Base-by-base conservation (phyloP, 306 rosid genomes). In the Quercus wislizeni region DNA sequence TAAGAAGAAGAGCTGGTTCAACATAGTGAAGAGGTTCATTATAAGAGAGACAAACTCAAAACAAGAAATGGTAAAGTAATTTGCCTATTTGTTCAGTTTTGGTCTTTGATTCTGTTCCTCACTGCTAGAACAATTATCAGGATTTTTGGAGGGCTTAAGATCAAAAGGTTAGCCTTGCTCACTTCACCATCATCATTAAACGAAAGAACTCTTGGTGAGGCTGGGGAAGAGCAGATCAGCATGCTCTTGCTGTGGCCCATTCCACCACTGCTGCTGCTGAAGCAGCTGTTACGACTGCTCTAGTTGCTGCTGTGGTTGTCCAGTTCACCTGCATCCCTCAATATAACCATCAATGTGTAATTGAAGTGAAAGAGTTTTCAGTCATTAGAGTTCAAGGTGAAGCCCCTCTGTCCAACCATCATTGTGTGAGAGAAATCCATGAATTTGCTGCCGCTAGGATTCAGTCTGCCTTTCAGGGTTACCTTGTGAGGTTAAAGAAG, bases 1-100 rank as follows among this genome's bases (percentile, higher is more conserved):
- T 46, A 92, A 88, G 85, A 88, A 87, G 86, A 93, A 88, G 87
- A 86, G 93, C 70, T 91, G 97, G 97, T 90, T 94, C 81, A 89
- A 57, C 85, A 55, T 91, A 15, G 85, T 92, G 85, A 91, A 91
- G 87, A 91, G 88, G 77, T 81, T 92, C 74, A 92, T 94, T 56
- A 41, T 71, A 72, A 75, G 93, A 87, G 92, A 87, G n/a, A 74
- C 90, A 55, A 87, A 87, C 58, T 82, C 91, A 2, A 81, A 86
- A 55, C 90, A 86, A 81, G 94, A 90, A 67, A 90, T 86, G 85
- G 98, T 91, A 83, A 81, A 33, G 68, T 20, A 35, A 38, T 35
- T 7, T 55, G 20, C 54, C 33, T 62, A 56, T 70, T 74, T 78
- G 55, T 55, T 55, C 38, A 43, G 35, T 31, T 73, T 28, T 25